These are phyloP conservation scores for Aegilops bicornis DNA, from an alignment of 176 grass and related monocot species.

Conservation along the genomic window DNA sequence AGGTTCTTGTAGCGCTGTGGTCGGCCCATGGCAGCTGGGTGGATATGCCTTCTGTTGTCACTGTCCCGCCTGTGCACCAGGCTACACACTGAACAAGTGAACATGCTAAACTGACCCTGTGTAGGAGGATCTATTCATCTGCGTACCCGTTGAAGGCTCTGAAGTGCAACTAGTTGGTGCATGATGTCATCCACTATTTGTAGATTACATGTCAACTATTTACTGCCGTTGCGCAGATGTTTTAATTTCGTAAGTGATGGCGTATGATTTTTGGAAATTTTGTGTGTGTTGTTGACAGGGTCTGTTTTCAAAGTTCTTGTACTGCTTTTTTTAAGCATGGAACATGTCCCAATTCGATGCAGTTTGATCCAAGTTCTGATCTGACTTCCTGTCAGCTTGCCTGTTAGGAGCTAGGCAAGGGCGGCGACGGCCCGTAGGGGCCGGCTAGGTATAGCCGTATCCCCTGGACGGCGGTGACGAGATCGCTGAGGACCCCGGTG, in stretches of 20 bases:
- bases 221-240: background rate
- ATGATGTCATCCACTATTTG: background rate
- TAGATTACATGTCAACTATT: too few relatives aligned
- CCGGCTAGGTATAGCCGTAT: too few relatives aligned
- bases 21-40: conserved; percentile 3
- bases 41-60: conserved; percentile 10
- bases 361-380: conserved; percentile 7
- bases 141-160: conserved; percentile 9
- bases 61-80: background rate
- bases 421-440: too few relatives aligned
- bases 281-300: background rate
- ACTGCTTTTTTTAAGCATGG: background rate
- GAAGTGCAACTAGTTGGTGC: conserved; percentile 2
- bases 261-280: background rate
- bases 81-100: conserved; percentile 5
- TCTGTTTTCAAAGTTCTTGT: background rate
- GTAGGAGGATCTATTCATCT: conserved; percentile 1
- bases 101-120: conserved; percentile 7
- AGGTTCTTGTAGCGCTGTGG: conserved; percentile 29
- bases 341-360: background rate
- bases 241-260: conserved; percentile 1
- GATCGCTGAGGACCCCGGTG: too few relatives aligned
- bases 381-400: background rate
- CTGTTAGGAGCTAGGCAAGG: too few relatives aligned
- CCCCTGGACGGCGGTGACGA: too few relatives aligned